phyloP scores from a whole-genome alignment of 108 stramenopile genomes.

The Halocafeteria seosinensis region DNA sequence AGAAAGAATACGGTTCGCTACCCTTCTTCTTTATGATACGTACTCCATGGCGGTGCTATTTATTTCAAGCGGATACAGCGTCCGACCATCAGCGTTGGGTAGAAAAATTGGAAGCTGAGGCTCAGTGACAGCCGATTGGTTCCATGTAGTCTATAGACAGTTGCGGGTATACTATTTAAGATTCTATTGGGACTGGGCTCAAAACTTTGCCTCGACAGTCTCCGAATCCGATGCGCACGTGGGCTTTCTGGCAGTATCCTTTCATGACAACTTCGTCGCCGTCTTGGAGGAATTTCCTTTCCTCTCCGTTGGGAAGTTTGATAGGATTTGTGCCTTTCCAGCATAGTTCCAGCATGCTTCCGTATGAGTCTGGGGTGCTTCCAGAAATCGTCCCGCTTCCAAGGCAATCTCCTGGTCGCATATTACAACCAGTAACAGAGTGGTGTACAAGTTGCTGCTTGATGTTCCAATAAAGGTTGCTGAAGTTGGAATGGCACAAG shows the following conservation, averaged over 20 bases:
- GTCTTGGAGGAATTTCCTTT: slow-evolving; percentile 61
- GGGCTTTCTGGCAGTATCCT: slow-evolving; percentile 47
- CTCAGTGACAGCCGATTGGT: too few relatives aligned
- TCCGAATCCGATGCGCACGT: slow-evolving; percentile 45
- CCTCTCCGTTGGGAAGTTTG: slow-evolving; percentile 25
- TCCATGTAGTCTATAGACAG: too few relatives aligned
- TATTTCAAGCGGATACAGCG: too few relatives aligned
- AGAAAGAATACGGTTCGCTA: too few relatives aligned
- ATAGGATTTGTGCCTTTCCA: slow-evolving; percentile 61
- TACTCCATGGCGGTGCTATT: too few relatives aligned
- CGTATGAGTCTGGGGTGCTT: slow-evolving; percentile 35
- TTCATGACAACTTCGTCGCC: slow-evolving; percentile 61
- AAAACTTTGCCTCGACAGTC: slow-evolving; percentile 38
- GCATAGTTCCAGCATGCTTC: slow-evolving; percentile 65
- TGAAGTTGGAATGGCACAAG: slow-evolving; percentile 53
- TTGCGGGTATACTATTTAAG: too few relatives aligned
- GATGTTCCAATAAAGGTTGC: slow-evolving; percentile 65
- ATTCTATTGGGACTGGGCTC: too few relatives aligned
- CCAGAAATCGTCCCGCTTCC: slow-evolving; percentile 72
- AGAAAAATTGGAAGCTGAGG: too few relatives aligned
- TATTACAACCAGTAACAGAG: slow-evolving; percentile 62
- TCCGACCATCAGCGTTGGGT: too few relatives aligned
- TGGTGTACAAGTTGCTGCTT: slow-evolving; percentile 74
- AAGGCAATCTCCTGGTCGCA: slow-evolving; percentile 64
- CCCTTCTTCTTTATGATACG: too few relatives aligned